phyloP scores from a whole-genome alignment of 2,329 filamentous ascomycete species.

The Acephala macrosclerotiorum region DNA sequence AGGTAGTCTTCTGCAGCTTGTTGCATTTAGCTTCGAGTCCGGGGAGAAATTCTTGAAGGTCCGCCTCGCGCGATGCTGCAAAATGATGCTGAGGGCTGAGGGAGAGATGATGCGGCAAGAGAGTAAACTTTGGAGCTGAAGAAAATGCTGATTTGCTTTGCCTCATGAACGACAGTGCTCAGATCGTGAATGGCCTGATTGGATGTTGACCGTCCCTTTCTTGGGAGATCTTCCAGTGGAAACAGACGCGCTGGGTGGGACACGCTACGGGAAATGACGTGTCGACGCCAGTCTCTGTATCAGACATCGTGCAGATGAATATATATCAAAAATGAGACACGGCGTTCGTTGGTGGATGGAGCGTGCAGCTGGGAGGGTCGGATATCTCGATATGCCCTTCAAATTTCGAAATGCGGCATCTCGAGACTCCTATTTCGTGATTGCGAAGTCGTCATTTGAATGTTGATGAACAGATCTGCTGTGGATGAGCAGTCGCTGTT shows the following conservation, averaged over 20 bases:
- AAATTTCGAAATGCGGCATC: background rate
- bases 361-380: background rate
- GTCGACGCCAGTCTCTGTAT: background rate
- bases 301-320: conserved; percentile 1
- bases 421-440: conserved; percentile 3
- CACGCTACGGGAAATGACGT: conserved; percentile 12
- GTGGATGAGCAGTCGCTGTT: conserved; percentile 1
- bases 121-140: background rate
- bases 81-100: background rate
- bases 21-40: conserved; percentile 13
- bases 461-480: conserved; percentile 6
- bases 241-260: conserved; percentile 4
- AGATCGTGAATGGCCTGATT: background rate
- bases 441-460: conserved; percentile 4
- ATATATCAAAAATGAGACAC: conserved; percentile 6
- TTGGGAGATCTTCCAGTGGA: background rate
- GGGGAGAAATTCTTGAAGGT: conserved; percentile 1
- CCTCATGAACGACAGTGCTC: conserved; percentile 1
- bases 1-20: background rate
- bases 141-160: conserved; percentile 3
- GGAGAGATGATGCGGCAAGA: background rate
- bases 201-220: background rate
- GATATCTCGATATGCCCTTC: conserved; percentile 4
- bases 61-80: conserved; percentile 2
- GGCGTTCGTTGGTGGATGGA: conserved; percentile 4